Evolutionary conservation across 306 rosid genomes (phyloP).

Genomic region (Mimosa bimucronata): DNA sequence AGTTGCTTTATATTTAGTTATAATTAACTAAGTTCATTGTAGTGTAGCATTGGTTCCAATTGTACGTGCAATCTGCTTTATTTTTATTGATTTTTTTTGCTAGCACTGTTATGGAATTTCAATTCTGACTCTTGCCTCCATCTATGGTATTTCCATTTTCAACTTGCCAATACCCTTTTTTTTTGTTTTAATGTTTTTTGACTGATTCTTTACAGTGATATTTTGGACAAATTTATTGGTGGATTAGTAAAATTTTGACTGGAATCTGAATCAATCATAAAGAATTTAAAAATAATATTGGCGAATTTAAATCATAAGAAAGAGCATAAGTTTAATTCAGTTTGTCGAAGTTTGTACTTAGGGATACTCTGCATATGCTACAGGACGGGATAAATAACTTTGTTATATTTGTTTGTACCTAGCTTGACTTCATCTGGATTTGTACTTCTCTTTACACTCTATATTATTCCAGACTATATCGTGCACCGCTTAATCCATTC

Average conservation of each 20-base stretch:
- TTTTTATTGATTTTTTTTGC: not conserved
- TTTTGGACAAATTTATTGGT: not conserved
- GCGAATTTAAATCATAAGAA: not conserved
- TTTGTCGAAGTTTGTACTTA: not conserved
- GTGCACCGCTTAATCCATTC: not conserved
- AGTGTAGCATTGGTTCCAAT: not conserved
- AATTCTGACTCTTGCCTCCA: not conserved
- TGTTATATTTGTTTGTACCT: not conserved
- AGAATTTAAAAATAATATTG: not conserved
- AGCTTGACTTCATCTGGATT: not conserved
- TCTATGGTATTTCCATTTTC: not conserved
- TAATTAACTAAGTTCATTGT: not conserved
- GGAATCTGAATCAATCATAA: not conserved
- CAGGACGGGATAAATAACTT: not conserved
- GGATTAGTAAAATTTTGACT: not conserved
- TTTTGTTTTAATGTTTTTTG: too few relatives aligned
- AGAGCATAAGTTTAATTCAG: not conserved
- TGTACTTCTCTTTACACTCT: not conserved
- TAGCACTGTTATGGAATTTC: not conserved
- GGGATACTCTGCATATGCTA: not conserved
- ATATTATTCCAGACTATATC: slow-evolving; percentile 6
- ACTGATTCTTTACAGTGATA: not conserved
- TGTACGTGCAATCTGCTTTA: not conserved
- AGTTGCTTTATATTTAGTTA: not conserved
- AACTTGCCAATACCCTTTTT: not conserved